Percentiles rank a stretch among this genome's conserved stretches.
Conservation (phyloP, 768 basidiomycete genomes). For the Porphyrellus cyaneotinctus region DNA sequence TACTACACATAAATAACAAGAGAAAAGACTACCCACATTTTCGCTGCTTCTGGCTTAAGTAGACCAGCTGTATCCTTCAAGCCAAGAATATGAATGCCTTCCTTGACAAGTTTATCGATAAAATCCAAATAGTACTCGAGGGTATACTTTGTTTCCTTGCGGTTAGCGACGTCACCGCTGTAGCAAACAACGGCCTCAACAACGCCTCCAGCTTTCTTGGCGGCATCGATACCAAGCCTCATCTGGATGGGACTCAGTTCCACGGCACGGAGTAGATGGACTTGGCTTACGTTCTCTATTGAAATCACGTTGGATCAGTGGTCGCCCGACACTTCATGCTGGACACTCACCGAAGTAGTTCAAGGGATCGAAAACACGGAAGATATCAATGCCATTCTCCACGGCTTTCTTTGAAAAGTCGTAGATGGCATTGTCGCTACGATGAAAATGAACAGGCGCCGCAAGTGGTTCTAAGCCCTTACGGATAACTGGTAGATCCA, state of each 20-base stretch:
- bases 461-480: conserved; percentile 24
- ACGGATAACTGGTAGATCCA: conserved; percentile 98
- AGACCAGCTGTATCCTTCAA: conserved; percentile 99
- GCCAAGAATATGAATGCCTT: conserved; percentile 95
- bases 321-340: no score
- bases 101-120: conserved; percentile 84
- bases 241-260: conserved; percentile 57
- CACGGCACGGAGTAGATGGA: not conserved
- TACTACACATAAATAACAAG: not conserved
- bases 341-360: conserved; percentile 86
- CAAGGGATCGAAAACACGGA: conserved; percentile 98
- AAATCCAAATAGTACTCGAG: conserved; percentile 97
- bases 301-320: conserved; percentile 6
- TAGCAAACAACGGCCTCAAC: conserved; percentile 97
- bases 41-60: conserved; percentile 92
- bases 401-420: conserved; percentile 99
- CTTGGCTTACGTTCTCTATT: conserved; percentile 62
- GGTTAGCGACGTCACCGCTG: conserved; percentile 93
- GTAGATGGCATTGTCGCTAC: conserved; percentile 95
- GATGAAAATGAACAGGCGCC: conserved; percentile 6
- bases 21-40: conserved; percentile 54
- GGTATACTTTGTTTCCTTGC: conserved; percentile 96
- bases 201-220: conserved; percentile 99
- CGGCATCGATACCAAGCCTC: conserved; percentile 97
- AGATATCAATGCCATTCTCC: conserved; percentile 99